Evolutionary conservation across 2,329 filamentous ascomycete genomes (phyloP).

Genomic region (Taxawa tesnikishii): DNA sequence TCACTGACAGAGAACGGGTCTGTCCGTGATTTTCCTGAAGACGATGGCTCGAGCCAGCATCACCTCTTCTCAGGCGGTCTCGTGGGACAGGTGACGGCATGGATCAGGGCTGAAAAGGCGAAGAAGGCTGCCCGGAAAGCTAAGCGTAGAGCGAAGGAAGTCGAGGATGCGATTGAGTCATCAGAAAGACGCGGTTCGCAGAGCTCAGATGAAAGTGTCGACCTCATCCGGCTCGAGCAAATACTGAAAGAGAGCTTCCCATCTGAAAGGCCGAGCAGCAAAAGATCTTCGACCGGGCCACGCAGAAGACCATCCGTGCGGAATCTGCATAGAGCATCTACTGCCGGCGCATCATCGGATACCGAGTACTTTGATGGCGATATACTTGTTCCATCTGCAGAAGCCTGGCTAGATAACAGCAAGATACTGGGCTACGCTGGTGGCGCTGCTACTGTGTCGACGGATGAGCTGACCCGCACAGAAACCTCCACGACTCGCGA

Average conservation of each 20-base stretch:
- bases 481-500: slow-evolving; percentile 19
- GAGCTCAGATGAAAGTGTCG: slow-evolving; percentile 52
- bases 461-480: slow-evolving; percentile 34
- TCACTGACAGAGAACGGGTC: background rate
- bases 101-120: slow-evolving; percentile 68
- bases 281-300: slow-evolving; percentile 13
- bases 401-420: slow-evolving; percentile 77
- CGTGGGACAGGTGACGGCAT: slow-evolving; percentile 64
- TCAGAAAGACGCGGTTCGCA: slow-evolving; percentile 29
- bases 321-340: slow-evolving; percentile 27
- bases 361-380: slow-evolving; percentile 79
- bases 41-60: slow-evolving; percentile 3
- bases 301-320: slow-evolving; percentile 20
- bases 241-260: slow-evolving; percentile 58
- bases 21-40: background rate
- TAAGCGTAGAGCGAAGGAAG: slow-evolving; percentile 23
- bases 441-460: slow-evolving; percentile 32
- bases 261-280: slow-evolving; percentile 21
- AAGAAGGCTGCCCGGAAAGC: slow-evolving; percentile 48
- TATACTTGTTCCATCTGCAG: slow-evolving; percentile 68
- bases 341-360: slow-evolving; percentile 57
- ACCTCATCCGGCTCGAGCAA: slow-evolving; percentile 67
- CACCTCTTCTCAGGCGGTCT: slow-evolving; percentile 29
- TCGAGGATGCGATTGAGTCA: slow-evolving; percentile 32
- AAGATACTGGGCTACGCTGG: slow-evolving; percentile 71